phyloP scores from a whole-genome alignment of 106 monocot genomes.

The Amphibolis antarctica region DNA sequence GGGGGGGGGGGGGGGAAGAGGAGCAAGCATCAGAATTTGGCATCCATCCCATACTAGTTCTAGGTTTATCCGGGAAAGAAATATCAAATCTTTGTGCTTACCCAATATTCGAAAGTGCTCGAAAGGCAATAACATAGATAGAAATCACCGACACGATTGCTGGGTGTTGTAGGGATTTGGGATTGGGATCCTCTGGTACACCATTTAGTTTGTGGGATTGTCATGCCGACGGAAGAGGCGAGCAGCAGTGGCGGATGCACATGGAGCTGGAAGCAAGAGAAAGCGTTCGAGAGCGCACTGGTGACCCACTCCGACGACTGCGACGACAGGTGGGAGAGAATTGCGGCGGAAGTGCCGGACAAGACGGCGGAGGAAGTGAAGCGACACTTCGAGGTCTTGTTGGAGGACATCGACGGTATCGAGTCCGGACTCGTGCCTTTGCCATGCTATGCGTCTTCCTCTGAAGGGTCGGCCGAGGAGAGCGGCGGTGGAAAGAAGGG shows the following conservation, averaged over 20 bases:
- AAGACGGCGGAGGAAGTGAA: constrained; percentile 53
- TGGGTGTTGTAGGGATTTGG: too few species aligned
- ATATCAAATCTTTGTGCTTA: too few species aligned
- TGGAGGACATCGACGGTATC: constrained; percentile 53
- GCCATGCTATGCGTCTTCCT: constrained; percentile 41
- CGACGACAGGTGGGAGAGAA: constrained; percentile 41
- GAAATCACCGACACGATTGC: too few species aligned
- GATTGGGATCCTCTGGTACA: too few species aligned
- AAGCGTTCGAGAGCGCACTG: constrained; percentile 66
- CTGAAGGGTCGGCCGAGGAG: constrained; percentile 16
- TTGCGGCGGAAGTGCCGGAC: constrained; percentile 35
- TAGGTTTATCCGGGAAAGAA: too few species aligned
- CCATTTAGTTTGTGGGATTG: too few species aligned
- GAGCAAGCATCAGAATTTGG: too few species aligned
- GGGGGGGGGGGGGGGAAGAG: too few species aligned
- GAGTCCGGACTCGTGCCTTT: constrained; percentile 58
- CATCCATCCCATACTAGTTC: too few species aligned
- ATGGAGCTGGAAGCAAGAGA: constrained; percentile 76
- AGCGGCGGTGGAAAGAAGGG: constrained; percentile 19
- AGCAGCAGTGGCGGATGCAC: constrained; percentile 28
- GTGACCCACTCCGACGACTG: constrained; percentile 23
- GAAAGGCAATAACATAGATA: too few species aligned
- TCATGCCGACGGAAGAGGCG: constrained; percentile 28
- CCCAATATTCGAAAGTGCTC: too few species aligned
- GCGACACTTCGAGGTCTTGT: constrained; percentile 49